Base-by-base conservation (phyloP, 2,329 filamentous ascomycete genomes). In the Colletotrichum neosansevieriae region DNA sequence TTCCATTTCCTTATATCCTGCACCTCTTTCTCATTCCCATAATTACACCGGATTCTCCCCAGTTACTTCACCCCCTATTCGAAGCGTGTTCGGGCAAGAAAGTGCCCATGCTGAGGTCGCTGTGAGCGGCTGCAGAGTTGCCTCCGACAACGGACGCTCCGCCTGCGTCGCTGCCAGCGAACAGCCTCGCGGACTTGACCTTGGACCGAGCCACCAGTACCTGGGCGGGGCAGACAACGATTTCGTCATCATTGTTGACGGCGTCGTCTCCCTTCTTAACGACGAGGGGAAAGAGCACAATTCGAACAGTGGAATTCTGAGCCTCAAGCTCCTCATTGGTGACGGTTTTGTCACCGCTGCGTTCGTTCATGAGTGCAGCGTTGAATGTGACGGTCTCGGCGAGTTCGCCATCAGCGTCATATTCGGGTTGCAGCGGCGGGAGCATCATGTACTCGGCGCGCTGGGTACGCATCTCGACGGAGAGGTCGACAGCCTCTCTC, bases 381-480 rank as follows among this genome's bases (percentile, higher is more conserved):
- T 97, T 97, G 88, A 99, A 99, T 68, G 89, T 87, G 10, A 98
- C 93, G 64, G 94, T 95, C 62, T 93, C 92, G 15, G 91, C 87
- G 9, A 99, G 88, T 75, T 98, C 95, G 73, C 96, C 96, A 71
- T 96, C 94, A 74, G 90, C 91, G 79, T 98, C 94, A 80, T 97
- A 98, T 79, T 98, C 94, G 21, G 96, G 96, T 79, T 96, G 93
- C 63, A 97, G 85, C 4, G 96, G 96, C 32, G 96, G 95, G 17
- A 98, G 89, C 95, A 99, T 99, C 84, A 97, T 96, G 83, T 97
- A 99, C 82, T 98, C 96, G 42, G 96, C 94, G 68, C 94, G 90
- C 79, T 99, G 96, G 15, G 92, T 97, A 77, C 96, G 94, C 96
- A 99, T 99, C 82, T 98, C 94, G 72, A 99, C 90, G 1, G 94